phyloP scores from a whole-genome alignment of 495 filamentous ascomycete genomes.

The Daldinia decipiens region DNA sequence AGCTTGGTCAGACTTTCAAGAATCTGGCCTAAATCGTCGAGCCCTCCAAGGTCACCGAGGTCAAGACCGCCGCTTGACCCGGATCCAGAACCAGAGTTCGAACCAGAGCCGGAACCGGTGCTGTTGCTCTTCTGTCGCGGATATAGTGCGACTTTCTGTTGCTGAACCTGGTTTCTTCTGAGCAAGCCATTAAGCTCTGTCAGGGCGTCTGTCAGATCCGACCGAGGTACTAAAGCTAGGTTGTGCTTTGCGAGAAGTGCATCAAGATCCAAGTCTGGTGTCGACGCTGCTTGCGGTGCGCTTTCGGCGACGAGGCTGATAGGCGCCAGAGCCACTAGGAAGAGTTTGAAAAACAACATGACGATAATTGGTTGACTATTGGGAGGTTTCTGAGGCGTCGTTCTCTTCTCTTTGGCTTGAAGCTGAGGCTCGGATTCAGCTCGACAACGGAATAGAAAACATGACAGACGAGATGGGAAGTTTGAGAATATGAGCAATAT shows the following conservation, averaged over 20 bases:
- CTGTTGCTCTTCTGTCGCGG: constrained; percentile 42
- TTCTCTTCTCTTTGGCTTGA: constrained; percentile 36
- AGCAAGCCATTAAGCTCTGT: constrained; percentile 51
- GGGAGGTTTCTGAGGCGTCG: constrained; percentile 22
- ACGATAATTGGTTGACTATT: constrained; percentile 12
- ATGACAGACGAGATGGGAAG: constrained; percentile 24
- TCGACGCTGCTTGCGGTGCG: constrained; percentile 34
- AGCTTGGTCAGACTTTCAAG: constrained; percentile 43
- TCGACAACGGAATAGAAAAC: constrained; percentile 27
- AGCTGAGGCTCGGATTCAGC: constrained; percentile 44
- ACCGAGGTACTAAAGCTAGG: constrained; percentile 50
- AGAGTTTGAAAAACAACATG: constrained; percentile 48
- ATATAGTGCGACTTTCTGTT: constrained; percentile 42
- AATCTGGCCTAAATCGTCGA: constrained; percentile 44
- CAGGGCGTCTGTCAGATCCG: constrained; percentile 52
- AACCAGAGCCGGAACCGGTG: constrained; percentile 23
- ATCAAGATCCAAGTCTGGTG: constrained; percentile 45
- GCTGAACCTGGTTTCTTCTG: constrained; percentile 44
- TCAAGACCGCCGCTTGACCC: constrained; percentile 30
- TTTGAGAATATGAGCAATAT: constrained; percentile 39
- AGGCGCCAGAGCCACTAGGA: constrained; percentile 45
- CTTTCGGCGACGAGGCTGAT: constrained; percentile 40
- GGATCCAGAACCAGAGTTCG: constrained; percentile 11
- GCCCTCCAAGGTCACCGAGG: constrained; percentile 40
- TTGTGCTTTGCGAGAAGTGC: constrained; percentile 49